phyloP scores from a whole-genome alignment of 345 rosid genomes.

The Adansonia digitata region DNA sequence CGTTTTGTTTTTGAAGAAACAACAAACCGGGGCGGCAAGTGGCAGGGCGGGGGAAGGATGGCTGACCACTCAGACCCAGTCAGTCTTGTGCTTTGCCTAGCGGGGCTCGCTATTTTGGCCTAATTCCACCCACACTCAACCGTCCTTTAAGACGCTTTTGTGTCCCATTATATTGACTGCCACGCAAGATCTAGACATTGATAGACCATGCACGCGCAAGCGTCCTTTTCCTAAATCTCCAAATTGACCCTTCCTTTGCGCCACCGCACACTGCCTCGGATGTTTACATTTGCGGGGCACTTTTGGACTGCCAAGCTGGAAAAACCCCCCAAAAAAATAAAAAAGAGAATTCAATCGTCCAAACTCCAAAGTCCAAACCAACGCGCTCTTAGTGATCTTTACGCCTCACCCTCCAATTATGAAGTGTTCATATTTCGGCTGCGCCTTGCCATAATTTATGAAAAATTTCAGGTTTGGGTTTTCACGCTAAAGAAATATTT shows the following conservation, averaged over 20 bases:
- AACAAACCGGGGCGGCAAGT: not conserved
- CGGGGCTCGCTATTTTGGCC: not conserved
- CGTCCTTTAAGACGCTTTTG: not conserved
- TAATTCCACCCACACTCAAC: not conserved
- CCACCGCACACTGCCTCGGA: not conserved
- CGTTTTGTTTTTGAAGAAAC: not conserved
- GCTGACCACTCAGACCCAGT: not conserved
- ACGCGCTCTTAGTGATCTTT: not conserved
- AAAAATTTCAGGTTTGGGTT: not conserved
- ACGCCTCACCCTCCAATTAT: not conserved
- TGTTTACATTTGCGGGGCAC: not conserved
- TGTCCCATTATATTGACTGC: constrained; percentile 28
- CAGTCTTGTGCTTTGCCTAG: too few species aligned
- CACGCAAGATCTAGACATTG: constrained; percentile 10
- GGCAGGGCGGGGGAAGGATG: not conserved
- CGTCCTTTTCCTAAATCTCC: constrained; percentile 17
- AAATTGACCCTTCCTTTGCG: constrained; percentile 2
- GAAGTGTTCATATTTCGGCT: not conserved
- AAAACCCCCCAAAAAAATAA: not conserved
- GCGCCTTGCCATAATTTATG: not conserved
- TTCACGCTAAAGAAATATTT: not conserved
- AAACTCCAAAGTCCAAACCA: not conserved
- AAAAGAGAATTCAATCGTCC: too few species aligned
- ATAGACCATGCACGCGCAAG: constrained; percentile 36
- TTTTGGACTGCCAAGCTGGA: not conserved